Percentiles rank a stretch among this genome's conserved stretches.
phyloP scores from a whole-genome alignment of 108 stramenopile genomes.

The Skeletonema marinoi region DNA sequence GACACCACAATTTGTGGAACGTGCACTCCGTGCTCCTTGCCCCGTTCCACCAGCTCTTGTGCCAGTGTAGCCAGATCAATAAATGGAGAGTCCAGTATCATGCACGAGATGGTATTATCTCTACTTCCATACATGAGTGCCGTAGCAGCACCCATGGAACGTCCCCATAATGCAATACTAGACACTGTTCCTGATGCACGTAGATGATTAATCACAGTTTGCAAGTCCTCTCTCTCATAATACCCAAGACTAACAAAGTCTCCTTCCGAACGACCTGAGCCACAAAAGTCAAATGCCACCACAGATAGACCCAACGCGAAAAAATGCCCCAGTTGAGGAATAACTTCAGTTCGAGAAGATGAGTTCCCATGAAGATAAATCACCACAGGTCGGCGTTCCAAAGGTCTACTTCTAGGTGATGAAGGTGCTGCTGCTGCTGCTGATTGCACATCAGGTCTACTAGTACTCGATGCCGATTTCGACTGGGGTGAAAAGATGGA shows the following conservation, averaged over 20 bases:
- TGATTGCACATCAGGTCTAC: neutral
- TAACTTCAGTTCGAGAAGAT: constrained; percentile 84
- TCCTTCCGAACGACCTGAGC: constrained; percentile 76
- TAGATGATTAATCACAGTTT: constrained; percentile 53
- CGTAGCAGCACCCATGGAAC: constrained; percentile 90
- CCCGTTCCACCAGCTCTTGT: constrained; percentile 76
- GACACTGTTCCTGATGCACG: constrained; percentile 51
- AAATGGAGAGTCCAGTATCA: constrained; percentile 85
- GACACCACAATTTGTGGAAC: constrained; percentile 41
- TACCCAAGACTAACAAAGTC: constrained; percentile 82
- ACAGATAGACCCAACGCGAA: constrained; percentile 72
- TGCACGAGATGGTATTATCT: constrained; percentile 68
- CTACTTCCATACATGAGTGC: constrained; percentile 81
- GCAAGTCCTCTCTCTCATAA: constrained; percentile 81
- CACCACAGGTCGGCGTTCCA: constrained; percentile 58
- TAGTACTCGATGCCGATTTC: neutral
- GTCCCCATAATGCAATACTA: constrained; percentile 84
- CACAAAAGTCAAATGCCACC: constrained; percentile 84
- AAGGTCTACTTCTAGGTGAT: neutral
- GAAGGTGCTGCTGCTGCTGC: neutral
- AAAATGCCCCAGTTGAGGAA: constrained; percentile 88
- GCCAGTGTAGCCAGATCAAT: constrained; percentile 66
- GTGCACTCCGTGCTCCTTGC: constrained; percentile 51
- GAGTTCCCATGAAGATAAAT: constrained; percentile 97
- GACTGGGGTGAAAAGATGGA: neutral